Conservation (phyloP, 2,329 filamentous ascomycete species). For the Colletotrichum graminicola region DNA sequence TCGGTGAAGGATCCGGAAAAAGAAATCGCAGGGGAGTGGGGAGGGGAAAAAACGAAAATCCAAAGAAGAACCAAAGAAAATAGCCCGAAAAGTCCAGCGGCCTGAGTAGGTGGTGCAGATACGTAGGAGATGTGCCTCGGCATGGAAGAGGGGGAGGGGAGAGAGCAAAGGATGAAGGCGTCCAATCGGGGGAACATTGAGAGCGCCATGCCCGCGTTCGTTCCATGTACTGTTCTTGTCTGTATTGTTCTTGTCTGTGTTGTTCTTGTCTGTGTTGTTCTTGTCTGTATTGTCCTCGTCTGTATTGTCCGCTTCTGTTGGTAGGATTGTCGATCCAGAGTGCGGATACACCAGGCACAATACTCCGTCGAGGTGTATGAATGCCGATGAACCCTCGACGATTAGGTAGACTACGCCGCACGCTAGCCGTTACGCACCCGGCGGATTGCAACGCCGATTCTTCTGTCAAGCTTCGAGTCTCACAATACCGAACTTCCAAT, state of each 20-base stretch:
- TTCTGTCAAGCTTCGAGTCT: neutral
- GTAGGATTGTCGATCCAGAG: too few relatives aligned
- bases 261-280: too few relatives aligned
- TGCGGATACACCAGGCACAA: too few relatives aligned
- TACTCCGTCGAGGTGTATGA: too few relatives aligned
- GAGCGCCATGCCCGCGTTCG: neutral
- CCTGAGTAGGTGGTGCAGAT: neutral
- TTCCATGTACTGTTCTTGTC: neutral
- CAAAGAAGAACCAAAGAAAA: neutral
- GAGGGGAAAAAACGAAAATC: neutral
- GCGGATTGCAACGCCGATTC: neutral
- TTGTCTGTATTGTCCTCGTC: too few relatives aligned
- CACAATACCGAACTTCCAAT: neutral
- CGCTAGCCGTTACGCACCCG: neutral
- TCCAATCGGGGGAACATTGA: neutral
- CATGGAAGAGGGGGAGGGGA: neutral
- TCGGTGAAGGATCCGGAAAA: conserved; percentile 11
- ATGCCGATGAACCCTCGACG: too few relatives aligned
- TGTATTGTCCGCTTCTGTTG: too few relatives aligned
- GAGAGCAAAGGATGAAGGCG: neutral
- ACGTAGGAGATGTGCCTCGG: conserved; percentile 2
- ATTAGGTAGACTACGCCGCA: too few relatives aligned
- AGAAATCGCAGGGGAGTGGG: neutral
- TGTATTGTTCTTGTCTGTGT: too few relatives aligned
- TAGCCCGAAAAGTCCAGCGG: neutral